Evolutionary conservation across 208 protist genomes (phyloP).

Genomic region (Strigomonas oncopelti): DNA sequence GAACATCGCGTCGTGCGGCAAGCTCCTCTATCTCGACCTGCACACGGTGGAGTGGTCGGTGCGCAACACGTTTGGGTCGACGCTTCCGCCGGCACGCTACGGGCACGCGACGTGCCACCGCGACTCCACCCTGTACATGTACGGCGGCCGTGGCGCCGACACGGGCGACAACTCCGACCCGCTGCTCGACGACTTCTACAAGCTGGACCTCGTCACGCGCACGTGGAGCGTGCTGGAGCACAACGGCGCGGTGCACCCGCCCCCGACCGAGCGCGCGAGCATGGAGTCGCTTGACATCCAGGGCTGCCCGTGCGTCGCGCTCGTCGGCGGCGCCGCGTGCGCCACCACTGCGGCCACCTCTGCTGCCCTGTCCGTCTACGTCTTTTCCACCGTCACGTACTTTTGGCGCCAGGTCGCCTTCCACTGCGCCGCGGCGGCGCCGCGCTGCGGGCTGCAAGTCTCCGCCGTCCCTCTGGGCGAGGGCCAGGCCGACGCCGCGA

Average conservation of each 20-base stretch:
- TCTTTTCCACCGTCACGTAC: constrained; percentile 54
- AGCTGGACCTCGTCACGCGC: constrained; percentile 55
- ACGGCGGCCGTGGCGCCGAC: constrained; percentile 31
- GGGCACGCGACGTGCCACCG: constrained; percentile 41
- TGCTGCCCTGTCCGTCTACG: constrained; percentile 31
- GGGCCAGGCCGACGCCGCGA: background rate
- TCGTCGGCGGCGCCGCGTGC: constrained; percentile 38
- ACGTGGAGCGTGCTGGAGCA: constrained; percentile 43
- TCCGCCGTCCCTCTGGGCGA: background rate
- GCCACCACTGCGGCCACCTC: background rate
- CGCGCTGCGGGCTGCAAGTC: constrained; percentile 4
- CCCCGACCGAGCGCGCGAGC: constrained; percentile 49
- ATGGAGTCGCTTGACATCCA: constrained; percentile 38
- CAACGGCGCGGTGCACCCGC: constrained; percentile 53
- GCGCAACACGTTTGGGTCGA: constrained; percentile 30
- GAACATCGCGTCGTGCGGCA: constrained; percentile 19
- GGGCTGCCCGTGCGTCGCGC: constrained; percentile 40
- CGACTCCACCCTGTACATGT: constrained; percentile 30
- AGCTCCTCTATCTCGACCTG: constrained; percentile 57
- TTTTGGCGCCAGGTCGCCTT: constrained; percentile 38
- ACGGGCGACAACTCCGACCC: constrained; percentile 1
- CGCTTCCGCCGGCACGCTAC: constrained; percentile 48
- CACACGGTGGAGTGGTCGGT: constrained; percentile 27
- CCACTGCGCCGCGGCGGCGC: constrained; percentile 7
- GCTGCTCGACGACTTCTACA: constrained; percentile 47